These are phyloP conservation scores for Spergularia azorica DNA, from an alignment of 179 eudicot species.

Conservation along the genomic window DNA sequence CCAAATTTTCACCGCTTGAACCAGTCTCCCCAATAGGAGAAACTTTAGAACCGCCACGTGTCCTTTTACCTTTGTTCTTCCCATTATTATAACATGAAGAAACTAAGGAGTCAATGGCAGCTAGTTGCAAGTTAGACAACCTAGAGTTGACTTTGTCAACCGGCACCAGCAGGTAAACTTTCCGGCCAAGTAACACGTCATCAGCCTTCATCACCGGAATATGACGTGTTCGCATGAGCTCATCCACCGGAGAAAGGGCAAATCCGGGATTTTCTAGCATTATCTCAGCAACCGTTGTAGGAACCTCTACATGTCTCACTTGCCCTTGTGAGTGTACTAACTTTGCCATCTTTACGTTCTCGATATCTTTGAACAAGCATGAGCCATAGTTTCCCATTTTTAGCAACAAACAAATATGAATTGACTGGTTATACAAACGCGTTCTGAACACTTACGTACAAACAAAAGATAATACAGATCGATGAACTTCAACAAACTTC, in stretches of 20 bases:
- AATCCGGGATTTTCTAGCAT: conserved; percentile 69
- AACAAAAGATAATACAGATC: no score
- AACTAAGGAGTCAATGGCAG: conserved; percentile 16
- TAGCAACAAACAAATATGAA: not conserved
- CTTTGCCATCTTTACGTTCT: conserved; percentile 11
- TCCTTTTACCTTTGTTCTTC: not conserved
- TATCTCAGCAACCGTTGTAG: conserved; percentile 66
- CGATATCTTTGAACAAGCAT: not conserved
- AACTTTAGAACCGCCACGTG: conserved; percentile 30
- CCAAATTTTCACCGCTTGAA: conserved; percentile 10
- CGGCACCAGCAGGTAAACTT: conserved; percentile 67
- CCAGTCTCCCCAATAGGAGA: not conserved
- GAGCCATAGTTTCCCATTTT: conserved; percentile 25
- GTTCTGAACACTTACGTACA: not conserved
- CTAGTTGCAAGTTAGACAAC: conserved; percentile 19
- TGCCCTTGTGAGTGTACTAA: conserved; percentile 28
- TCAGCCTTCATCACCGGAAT: conserved; percentile 20
- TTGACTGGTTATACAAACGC: not conserved
- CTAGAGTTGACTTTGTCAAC: conserved; percentile 29
- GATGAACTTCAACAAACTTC: not conserved
- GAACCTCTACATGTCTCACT: conserved; percentile 20
- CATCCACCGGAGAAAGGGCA: conserved; percentile 17
- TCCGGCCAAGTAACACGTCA: conserved; percentile 46
- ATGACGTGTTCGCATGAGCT: conserved; percentile 26
- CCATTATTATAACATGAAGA: not conserved